Evolutionary conservation across 352 stramenopile species (phyloP).

Genomic region (Proteromonas lacertae): DNA sequence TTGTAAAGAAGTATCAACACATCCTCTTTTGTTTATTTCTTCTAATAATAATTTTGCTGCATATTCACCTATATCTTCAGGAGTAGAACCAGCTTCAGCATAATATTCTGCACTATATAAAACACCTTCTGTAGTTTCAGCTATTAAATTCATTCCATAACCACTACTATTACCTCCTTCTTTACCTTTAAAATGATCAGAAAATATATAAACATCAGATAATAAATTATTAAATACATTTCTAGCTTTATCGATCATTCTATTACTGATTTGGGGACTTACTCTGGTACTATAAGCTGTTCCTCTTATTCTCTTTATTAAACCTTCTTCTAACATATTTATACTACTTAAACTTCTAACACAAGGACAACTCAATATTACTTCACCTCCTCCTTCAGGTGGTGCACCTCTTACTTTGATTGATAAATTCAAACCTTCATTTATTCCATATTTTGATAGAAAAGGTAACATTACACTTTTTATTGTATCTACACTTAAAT

Average conservation of each 20-base stretch:
- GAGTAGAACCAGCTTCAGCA: slow-evolving; percentile 21
- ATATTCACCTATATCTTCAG: slow-evolving; percentile 71
- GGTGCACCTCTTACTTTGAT: slow-evolving; percentile 55
- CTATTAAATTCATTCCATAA: slow-evolving; percentile 3
- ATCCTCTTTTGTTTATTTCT: slow-evolving; percentile 59
- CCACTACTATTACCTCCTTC: slow-evolving; percentile 9
- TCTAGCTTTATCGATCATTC: slow-evolving; percentile 67
- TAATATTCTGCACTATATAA: slow-evolving; percentile 8
- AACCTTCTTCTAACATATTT: slow-evolving; percentile 68
- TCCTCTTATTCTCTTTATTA: slow-evolving; percentile 85
- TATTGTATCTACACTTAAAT: slow-evolving; percentile 61
- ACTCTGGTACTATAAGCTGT: slow-evolving; percentile 78
- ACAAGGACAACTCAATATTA: slow-evolving; percentile 69
- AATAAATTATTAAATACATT: slow-evolving; percentile 86
- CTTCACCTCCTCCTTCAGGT: slow-evolving; percentile 20
- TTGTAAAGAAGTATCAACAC: slow-evolving; percentile 73
- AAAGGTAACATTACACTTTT: slow-evolving; percentile 64
- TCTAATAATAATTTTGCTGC: slow-evolving; percentile 69
- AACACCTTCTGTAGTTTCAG: background rate
- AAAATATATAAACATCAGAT: slow-evolving; percentile 97
- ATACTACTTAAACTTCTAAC: slow-evolving; percentile 61
- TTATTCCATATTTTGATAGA: slow-evolving; percentile 71
- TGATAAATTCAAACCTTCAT: slow-evolving; percentile 7
- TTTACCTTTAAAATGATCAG: slow-evolving; percentile 73
- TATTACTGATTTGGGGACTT: slow-evolving; percentile 76